These are phyloP conservation scores for Sophora flavescens DNA, from an alignment of 306 rosid genomes.

Conservation along the genomic window DNA sequence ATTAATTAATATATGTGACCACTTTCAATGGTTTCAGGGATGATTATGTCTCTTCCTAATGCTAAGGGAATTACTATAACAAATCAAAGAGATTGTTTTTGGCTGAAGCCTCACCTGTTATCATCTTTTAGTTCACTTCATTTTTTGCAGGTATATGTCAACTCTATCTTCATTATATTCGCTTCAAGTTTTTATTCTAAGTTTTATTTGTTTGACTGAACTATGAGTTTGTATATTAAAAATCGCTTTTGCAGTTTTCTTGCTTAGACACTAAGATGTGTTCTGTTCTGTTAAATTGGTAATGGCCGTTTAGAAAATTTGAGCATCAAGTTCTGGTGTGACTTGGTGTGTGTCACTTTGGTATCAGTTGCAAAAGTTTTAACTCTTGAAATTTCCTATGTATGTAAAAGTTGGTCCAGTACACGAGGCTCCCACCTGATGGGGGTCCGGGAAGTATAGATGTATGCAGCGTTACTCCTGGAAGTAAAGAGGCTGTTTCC, in stretches of 20 bases:
- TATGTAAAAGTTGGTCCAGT: background rate
- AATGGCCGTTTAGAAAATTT: background rate
- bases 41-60: slow-evolving; percentile 46
- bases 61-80: slow-evolving; percentile 41
- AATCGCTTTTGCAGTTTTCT: too few relatives aligned
- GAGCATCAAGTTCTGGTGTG: background rate
- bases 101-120: slow-evolving; percentile 40
- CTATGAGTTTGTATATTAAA: background rate
- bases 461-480: too few relatives aligned
- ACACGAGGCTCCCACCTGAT: too few relatives aligned
- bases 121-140: slow-evolving; percentile 59
- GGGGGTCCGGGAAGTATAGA: too few relatives aligned
- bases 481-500: too few relatives aligned
- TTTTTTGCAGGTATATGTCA: slow-evolving; percentile 68
- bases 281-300: background rate
- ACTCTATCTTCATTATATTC: background rate
- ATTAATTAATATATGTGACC: background rate
- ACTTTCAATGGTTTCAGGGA: slow-evolving; percentile 41
- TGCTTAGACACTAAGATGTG: background rate
- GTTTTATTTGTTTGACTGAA: background rate
- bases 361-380: background rate
- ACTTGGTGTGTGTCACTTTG: background rate
- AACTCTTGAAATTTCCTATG: background rate
- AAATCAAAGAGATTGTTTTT: slow-evolving; percentile 47
- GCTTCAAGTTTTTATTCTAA: slow-evolving; percentile 4